phyloP scores from a whole-genome alignment of 192 early-diverging fungal genomes.

The Linnemannia zychae region DNA sequence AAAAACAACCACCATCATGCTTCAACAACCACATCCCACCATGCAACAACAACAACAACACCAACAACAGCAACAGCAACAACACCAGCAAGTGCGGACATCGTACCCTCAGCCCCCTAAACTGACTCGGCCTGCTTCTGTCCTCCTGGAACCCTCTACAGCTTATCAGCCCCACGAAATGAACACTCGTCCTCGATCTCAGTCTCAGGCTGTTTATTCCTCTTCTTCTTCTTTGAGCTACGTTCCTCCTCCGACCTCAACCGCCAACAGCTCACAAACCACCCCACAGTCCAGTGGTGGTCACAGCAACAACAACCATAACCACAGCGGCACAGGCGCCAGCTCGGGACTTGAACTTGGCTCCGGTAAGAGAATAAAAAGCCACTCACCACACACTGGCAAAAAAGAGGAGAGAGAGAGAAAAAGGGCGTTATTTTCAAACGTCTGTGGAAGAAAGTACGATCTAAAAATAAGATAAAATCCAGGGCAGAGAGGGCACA shows the following conservation, averaged over 20 bases:
- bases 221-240: conserved; percentile 25
- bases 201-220: conserved; percentile 37
- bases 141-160: conserved; percentile 25
- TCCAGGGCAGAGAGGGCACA: not conserved
- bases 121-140: conserved; percentile 20
- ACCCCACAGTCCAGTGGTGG: not conserved
- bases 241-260: conserved; percentile 15
- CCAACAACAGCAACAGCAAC: conserved; percentile 10
- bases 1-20: not conserved
- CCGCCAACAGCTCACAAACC: not conserved
- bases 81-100: not conserved
- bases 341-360: not conserved
- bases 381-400: not conserved
- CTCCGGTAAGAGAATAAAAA: not conserved
- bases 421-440: not conserved
- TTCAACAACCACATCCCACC: not conserved
- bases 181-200: conserved; percentile 37
- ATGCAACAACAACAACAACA: conserved; percentile 6
- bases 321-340: not conserved
- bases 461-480: conserved; percentile 9
- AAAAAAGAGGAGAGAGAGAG: conserved; percentile 5
- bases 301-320: not conserved
- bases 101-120: conserved; percentile 8
- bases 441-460: not conserved
- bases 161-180: conserved; percentile 7